Base-by-base conservation (phyloP, 805 yeast species). In the Jamesozyma hellenica region DNA sequence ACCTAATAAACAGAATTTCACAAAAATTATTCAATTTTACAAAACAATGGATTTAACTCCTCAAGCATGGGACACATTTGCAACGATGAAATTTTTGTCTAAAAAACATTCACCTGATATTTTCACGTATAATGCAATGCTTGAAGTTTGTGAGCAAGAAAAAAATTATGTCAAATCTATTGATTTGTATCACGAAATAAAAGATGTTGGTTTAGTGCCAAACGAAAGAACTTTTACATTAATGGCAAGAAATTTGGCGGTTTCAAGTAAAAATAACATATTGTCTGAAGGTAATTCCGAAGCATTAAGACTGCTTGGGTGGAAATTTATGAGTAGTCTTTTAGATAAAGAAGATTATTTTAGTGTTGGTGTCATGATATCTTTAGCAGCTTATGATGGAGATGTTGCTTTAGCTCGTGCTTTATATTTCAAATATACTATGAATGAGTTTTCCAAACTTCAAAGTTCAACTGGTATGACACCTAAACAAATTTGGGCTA, bases 21-120 rank as follows among this genome's bases (percentile, higher is more conserved):
- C 63, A 7, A 49, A 55, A 2, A 44, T 60, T 13, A 48, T 57
- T 15, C 57, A 54, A 36, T 58, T 52, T 35, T 60, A 54, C 27
- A 39, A 43, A 4, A 41, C 43, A 28, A 9, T 43, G 16, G 46
- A 49, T 10, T 23, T 45, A 6, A 29, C 38, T 11, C 40, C 47
- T 19, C 77, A 80, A 45, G 94, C 95, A 0, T 71, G 73, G 41
- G 77, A 77, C 34, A 65, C 83, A 2, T 92, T 92, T 60, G 86
- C 81, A 47, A 75, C 85, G 45, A 77, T 92, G 87, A 90, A 86
- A 55, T 90, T 84, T 56, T 58, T 81, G 48, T 76, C 92, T 1
- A 52, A 66, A 4, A 64, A 66, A 21, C 75, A 87, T 13, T 70
- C 74, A 36, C 96, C 97, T 0, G 82, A 77, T 35, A 52, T 74